Evolutionary conservation across 192 early-diverging fungal species (phyloP).

Genomic region (Entomortierella beljakovae): DNA sequence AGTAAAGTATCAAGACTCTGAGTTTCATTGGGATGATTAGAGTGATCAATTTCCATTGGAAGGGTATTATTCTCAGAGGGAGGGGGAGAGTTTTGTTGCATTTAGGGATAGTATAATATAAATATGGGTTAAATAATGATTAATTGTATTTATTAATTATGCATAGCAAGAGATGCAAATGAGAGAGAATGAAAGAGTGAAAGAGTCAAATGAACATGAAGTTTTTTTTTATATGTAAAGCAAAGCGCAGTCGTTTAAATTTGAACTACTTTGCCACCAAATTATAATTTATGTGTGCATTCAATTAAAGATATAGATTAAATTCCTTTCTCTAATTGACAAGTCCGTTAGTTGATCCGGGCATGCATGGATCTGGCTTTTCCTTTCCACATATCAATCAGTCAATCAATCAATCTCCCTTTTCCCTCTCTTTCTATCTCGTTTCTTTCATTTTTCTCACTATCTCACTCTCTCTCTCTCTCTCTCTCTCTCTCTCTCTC

Average conservation of each 20-base stretch:
- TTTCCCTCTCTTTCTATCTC: neutral
- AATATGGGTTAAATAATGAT: too few species aligned
- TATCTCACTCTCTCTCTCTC: constrained; percentile 1
- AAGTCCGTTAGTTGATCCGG: neutral
- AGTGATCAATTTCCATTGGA: neutral
- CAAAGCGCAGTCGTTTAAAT: neutral
- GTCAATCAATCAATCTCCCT: too few species aligned
- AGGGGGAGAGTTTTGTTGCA: neutral
- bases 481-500: neutral
- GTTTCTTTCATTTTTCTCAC: neutral
- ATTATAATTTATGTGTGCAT: neutral
- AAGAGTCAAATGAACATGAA: neutral
- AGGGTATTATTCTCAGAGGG: neutral
- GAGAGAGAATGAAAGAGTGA: neutral
- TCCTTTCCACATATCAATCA: too few species aligned
- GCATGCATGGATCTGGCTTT: too few species aligned
- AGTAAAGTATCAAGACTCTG: constrained; percentile 34
- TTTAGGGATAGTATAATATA: too few species aligned
- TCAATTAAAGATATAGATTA: neutral
- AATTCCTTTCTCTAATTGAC: neutral
- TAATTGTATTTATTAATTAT: too few species aligned
- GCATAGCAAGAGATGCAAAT: neutral
- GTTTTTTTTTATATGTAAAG: neutral
- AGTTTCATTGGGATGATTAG: neutral
- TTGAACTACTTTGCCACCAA: constrained; percentile 10